Percentiles rank a stretch among this genome's conserved stretches.
phyloP scores from a whole-genome alignment of 805 yeast species.

The Kodamaea kakaduensis region DNA sequence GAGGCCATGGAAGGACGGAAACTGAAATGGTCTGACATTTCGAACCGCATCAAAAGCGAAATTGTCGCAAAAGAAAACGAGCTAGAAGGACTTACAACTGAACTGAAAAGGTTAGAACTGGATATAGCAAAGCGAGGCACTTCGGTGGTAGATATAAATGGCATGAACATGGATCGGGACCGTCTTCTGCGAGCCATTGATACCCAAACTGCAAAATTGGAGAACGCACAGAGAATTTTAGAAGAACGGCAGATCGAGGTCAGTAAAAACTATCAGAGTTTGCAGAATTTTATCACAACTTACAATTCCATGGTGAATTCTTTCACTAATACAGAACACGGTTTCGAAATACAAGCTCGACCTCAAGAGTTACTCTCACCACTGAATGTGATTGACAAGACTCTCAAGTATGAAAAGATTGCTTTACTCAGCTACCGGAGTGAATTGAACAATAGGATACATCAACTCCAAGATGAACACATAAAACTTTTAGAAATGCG shows the following conservation, averaged over 20 bases:
- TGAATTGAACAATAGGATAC: constrained; percentile 41
- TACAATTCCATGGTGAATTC: constrained; percentile 56
- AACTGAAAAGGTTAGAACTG: constrained; percentile 38
- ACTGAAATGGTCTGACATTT: constrained; percentile 56
- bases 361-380: constrained; percentile 11
- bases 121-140: constrained; percentile 52
- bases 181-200: constrained; percentile 54
- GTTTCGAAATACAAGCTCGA: constrained; percentile 40
- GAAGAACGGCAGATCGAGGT: constrained; percentile 49
- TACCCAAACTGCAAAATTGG: constrained; percentile 35
- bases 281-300: constrained; percentile 49
- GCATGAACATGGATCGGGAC: constrained; percentile 59
- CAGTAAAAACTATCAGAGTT: constrained; percentile 44
- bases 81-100: constrained; percentile 36
- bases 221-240: constrained; percentile 43
- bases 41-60: constrained; percentile 57
- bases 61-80: constrained; percentile 42
- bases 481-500: constrained; percentile 55
- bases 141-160: constrained; percentile 60
- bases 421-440: constrained; percentile 27
- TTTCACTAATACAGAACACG: constrained; percentile 33
- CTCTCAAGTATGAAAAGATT: constrained; percentile 44
- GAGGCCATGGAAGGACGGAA: constrained; percentile 63
- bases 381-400: constrained; percentile 39
- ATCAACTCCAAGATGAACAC: constrained; percentile 52